Evolutionary conservation across 1,284 basidiomycete genomes (phyloP), one percentile per base, ranked within the genome.

Genomic region (Tilletia horrida): DNA sequence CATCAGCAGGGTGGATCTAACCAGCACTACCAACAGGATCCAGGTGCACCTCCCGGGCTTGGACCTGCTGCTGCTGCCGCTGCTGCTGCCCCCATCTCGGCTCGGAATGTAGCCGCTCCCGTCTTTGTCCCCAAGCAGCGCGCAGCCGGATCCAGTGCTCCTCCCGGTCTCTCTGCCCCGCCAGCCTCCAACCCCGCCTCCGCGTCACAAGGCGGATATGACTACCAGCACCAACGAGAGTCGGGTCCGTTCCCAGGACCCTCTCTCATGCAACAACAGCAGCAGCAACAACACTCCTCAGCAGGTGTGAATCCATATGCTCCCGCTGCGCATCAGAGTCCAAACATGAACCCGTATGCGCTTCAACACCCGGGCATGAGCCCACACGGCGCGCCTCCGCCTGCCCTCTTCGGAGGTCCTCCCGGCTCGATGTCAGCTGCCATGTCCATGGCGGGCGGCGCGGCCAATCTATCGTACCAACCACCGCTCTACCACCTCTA

Each of bases 401-500:
- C 48, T 31, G 14, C 40, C 29, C 62, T 63, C 35, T 40, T 40
- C 25, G 62, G 29, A 8, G 48, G 62, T 16, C 47, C 62, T 8
- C 29, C 47, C 7, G 29, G 29, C 62, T 35, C 62, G 21, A 63
- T 63, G 25, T 40, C 35, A 40, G 35, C 35, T 40, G 35, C 35
- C 35, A 40, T 40, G 35, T 40, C 35, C 35, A 40, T 40, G 35
- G 35, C 35, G 4, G 35, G 6, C 35, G 35, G 35, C 35, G 35
- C 35, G 4, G 35, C 35, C 6, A 40, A 40, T 11, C 44, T 31
- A 18, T 18, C 31, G 1, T 47, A 63, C 62, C 79, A 79, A 43
- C 75, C 78, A 89, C 86, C 96, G 62, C 88, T 96, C 79, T 93
- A 97, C 80, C 92, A 97, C 76, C 86, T 97, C 35, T 97, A 97